A percentile compares a stretch with the other conserved stretches of the same genome.
Evolutionary conservation across 148 eudicot genomes (phyloP).

Genomic region (Chenopodium album): DNA sequence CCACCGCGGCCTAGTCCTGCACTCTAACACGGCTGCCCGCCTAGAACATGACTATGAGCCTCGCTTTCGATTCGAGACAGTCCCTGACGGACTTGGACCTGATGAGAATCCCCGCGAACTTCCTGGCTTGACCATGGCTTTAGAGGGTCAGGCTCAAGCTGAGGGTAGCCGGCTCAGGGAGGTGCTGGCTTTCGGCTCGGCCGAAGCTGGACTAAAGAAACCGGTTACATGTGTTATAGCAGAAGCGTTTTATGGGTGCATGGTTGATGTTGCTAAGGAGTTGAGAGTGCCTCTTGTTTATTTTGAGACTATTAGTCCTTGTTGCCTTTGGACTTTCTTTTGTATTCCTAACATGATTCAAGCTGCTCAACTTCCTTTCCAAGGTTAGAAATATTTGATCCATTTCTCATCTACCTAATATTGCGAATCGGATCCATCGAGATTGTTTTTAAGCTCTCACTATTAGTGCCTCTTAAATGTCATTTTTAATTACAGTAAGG

Average conservation of each 20-base stretch:
- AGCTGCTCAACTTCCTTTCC: conserved; percentile 22
- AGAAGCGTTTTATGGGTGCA: conserved; percentile 34
- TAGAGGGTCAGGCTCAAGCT: conserved; percentile 20
- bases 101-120: conserved; percentile 30
- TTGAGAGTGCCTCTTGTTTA: conserved; percentile 31
- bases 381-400: no score
- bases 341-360: conserved; percentile 36
- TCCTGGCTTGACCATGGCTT: conserved; percentile 12
- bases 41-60: conserved; percentile 4
- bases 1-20: conserved; percentile 23
- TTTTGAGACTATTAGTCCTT: conserved; percentile 38
- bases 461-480: no score
- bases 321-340: conserved; percentile 40
- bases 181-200: conserved; percentile 17
- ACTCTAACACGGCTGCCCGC: conserved; percentile 22
- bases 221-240: conserved; percentile 42
- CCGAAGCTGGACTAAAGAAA: neutral
- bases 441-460: no score
- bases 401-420: no score
- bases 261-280: conserved; percentile 35
- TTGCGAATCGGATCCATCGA: no score
- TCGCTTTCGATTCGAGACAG: conserved; percentile 23
- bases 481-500: no score
- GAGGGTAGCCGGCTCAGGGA: conserved; percentile 13
- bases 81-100: conserved; percentile 36